Conservation (phyloP, 2,329 filamentous ascomycete genomes). For the Colletotrichum sansevieriae region DNA sequence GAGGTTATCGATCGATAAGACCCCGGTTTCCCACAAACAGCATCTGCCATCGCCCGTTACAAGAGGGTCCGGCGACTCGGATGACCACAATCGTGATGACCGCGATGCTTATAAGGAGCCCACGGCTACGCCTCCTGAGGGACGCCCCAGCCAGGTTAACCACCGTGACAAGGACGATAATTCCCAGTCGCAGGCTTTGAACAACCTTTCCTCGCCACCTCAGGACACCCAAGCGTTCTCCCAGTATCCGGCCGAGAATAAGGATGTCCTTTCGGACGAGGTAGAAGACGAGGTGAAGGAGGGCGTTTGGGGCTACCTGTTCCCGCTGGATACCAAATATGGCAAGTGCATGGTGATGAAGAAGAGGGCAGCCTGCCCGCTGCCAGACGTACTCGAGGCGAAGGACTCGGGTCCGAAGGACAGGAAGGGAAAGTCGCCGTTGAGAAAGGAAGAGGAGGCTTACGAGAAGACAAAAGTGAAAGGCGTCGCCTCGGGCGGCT, state of each 20-base stretch:
- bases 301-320: conserved; percentile 95
- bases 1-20: conserved; percentile 72
- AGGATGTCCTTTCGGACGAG: conserved; percentile 80
- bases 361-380: conserved; percentile 78
- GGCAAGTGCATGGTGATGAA: conserved; percentile 79
- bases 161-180: conserved; percentile 65
- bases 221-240: conserved; percentile 73
- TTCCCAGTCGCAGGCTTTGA: conserved; percentile 56
- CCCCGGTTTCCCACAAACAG: conserved; percentile 71
- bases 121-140: conserved; percentile 77
- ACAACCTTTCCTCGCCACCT: conserved; percentile 69
- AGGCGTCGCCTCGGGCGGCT: conserved; percentile 80
- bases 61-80: conserved; percentile 62
- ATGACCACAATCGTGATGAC: conserved; percentile 44
- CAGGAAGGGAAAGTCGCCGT: conserved; percentile 60
- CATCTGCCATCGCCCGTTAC: conserved; percentile 88
- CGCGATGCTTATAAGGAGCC: conserved; percentile 70
- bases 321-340: conserved; percentile 81
- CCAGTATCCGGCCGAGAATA: conserved; percentile 79
- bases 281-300: conserved; percentile 86
- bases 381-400: conserved; percentile 61
- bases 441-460: conserved; percentile 67
- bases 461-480: conserved; percentile 74
- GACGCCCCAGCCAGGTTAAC: conserved; percentile 66
- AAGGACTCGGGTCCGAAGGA: conserved; percentile 53